Conservation (phyloP, 768 basidiomycete genomes). For the Leccinum fibrillosum region DNA sequence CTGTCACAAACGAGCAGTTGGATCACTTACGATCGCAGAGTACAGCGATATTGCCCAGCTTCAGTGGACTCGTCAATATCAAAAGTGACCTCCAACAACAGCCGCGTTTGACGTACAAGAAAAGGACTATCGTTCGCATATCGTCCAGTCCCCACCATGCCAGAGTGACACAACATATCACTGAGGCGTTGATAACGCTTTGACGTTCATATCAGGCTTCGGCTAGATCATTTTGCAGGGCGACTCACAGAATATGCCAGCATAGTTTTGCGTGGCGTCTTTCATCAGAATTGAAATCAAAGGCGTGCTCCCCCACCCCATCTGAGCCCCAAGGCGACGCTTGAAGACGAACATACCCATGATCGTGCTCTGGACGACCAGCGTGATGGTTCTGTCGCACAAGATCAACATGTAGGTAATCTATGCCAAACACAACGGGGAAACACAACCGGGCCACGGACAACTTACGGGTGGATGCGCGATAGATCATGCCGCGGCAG, state of each 20-base stretch:
- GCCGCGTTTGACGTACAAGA: conserved; percentile 2
- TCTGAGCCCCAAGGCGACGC: conserved; percentile 32
- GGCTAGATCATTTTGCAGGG: not conserved
- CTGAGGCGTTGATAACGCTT: not conserved
- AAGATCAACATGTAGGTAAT: not conserved
- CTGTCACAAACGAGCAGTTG: not conserved
- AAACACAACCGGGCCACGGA: not conserved
- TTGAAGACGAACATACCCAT: conserved; percentile 39
- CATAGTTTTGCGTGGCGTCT: conserved; percentile 45
- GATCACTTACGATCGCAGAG: conserved; percentile 16
- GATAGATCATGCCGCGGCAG: not conserved
- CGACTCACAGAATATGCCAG: conserved; percentile 37
- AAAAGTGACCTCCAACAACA: not conserved
- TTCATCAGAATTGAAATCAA: conserved; percentile 39
- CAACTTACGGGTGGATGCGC: conserved; percentile 17
- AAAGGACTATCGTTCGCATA: not conserved
- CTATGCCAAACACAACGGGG: not conserved
- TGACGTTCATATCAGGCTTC: not conserved
- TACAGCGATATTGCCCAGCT: conserved; percentile 16
- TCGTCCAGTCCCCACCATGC: conserved; percentile 2
- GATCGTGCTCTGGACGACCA: conserved; percentile 36
- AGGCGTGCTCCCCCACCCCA: conserved; percentile 41
- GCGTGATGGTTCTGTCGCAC: conserved; percentile 6
- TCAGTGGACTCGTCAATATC: conserved; percentile 1
- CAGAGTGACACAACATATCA: conserved; percentile 4